Conservation (phyloP, 2,329 filamentous ascomycete genomes). For the Acrocalymma vagum region DNA sequence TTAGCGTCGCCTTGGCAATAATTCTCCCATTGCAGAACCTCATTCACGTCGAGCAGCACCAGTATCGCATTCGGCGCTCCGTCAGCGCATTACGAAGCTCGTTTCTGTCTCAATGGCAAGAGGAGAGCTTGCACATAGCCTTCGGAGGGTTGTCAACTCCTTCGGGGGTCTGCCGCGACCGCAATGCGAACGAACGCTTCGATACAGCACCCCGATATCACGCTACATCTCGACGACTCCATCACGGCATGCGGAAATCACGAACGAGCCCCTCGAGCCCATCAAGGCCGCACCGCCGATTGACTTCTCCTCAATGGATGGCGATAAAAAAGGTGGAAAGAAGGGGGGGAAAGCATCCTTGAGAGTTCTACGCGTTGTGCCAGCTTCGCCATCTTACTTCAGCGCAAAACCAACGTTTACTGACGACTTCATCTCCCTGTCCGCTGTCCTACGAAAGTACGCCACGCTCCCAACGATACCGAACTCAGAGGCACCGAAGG, state of each 20-base stretch:
- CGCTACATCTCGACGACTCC: conserved; percentile 45
- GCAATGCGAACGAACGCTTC: conserved; percentile 32
- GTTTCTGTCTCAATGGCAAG: conserved; percentile 35
- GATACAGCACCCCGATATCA: conserved; percentile 25
- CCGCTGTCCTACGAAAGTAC: conserved; percentile 76
- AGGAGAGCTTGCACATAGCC: conserved; percentile 38
- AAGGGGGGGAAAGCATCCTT: conserved; percentile 29
- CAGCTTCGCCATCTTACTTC: conserved; percentile 93
- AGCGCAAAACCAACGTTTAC: conserved; percentile 85
- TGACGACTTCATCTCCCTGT: conserved; percentile 80
- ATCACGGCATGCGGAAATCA: conserved; percentile 32
- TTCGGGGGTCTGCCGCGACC: conserved; percentile 27
- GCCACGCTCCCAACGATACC: conserved; percentile 75
- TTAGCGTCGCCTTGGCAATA: no score
- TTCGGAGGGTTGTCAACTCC: conserved; percentile 36
- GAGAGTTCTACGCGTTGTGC: conserved; percentile 72
- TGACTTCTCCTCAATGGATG: conserved; percentile 42
- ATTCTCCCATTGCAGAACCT: no score
- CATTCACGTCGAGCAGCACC: conserved; percentile 11
- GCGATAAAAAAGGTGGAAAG: conserved; percentile 17
- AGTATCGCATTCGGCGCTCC: conserved; percentile 13
- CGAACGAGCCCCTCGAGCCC: conserved; percentile 26
- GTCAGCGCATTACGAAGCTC: conserved; percentile 10
- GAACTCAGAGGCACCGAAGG: conserved; percentile 71
- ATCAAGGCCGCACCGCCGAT: conserved; percentile 56